Conservation (phyloP, 441 rosid genomes). For the Aquilaria agallochum region DNA sequence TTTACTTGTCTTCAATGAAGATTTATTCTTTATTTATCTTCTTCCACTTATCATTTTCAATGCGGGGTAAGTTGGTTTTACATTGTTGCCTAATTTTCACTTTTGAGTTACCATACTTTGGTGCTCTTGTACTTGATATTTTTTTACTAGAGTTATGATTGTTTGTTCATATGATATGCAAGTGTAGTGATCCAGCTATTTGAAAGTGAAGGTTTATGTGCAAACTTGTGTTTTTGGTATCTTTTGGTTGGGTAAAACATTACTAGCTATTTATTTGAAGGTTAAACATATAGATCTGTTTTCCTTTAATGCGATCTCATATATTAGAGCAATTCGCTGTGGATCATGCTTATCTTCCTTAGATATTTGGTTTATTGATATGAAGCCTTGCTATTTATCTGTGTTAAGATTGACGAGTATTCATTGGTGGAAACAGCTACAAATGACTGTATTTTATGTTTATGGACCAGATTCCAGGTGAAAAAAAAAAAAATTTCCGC, state of each 20-base stretch:
- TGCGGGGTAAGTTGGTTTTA: constrained; percentile 59
- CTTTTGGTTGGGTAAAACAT: too few relatives aligned
- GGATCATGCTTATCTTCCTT: too few relatives aligned
- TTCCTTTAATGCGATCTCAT: too few relatives aligned
- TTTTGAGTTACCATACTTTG: not conserved
- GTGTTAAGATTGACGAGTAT: not conserved
- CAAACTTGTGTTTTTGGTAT: too few relatives aligned
- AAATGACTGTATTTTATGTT: constrained; percentile 1
- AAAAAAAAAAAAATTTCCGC: constrained; percentile 94
- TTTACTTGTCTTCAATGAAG: constrained; percentile 87
- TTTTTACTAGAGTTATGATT: not conserved
- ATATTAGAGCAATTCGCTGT: too few relatives aligned
- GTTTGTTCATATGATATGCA: not conserved
- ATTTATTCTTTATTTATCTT: constrained; percentile 89
- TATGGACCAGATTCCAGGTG: constrained; percentile 71
- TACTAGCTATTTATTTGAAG: too few relatives aligned
- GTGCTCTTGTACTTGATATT: not conserved
- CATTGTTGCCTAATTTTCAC: not conserved
- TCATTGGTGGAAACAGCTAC: constrained; percentile 3
- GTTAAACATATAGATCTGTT: too few relatives aligned
- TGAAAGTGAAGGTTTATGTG: constrained; percentile 5
- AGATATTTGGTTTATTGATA: not conserved
- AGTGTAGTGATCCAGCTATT: too few relatives aligned
- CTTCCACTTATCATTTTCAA: constrained; percentile 96
- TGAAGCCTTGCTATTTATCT: not conserved